These are phyloP conservation scores for Suillus discolor DNA, from an alignment of 768 basidiomycete species.

Conservation along the genomic window DNA sequence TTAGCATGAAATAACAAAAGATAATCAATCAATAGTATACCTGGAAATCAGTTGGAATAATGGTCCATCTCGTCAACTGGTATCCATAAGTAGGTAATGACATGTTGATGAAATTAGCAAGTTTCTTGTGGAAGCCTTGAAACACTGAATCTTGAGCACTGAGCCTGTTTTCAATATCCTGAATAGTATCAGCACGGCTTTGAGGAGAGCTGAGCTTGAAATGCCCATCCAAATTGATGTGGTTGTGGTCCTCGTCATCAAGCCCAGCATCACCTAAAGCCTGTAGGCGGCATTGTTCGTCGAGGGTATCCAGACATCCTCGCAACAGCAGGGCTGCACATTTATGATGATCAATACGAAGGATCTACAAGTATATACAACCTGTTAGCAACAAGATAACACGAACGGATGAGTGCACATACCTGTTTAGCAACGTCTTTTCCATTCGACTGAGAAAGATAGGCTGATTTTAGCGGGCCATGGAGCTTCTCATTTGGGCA, in stretches of 20 bases:
- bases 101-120: neutral
- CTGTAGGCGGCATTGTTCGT: conserved; percentile 16
- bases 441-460: conserved; percentile 33
- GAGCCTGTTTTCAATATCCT: neutral
- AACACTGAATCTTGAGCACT: neutral
- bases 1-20: neutral
- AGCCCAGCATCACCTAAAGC: neutral
- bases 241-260: neutral
- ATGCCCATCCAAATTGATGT: neutral
- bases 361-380: conserved; percentile 2
- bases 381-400: too few relatives aligned
- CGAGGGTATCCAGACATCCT: neutral
- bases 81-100: neutral
- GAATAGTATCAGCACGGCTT: neutral
- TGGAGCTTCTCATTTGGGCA: conserved; percentile 35
- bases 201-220: conserved; percentile 6
- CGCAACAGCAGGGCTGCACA: neutral
- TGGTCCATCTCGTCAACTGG: neutral
- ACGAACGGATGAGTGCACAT: neutral
- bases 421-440: conserved; percentile 36
- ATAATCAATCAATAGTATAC: neutral
- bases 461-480: conserved; percentile 25
- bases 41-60: neutral
- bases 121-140: neutral
- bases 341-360: conserved; percentile 1